phyloP scores from a whole-genome alignment of 805 yeast species.

The Teunomyces funiuensis region DNA sequence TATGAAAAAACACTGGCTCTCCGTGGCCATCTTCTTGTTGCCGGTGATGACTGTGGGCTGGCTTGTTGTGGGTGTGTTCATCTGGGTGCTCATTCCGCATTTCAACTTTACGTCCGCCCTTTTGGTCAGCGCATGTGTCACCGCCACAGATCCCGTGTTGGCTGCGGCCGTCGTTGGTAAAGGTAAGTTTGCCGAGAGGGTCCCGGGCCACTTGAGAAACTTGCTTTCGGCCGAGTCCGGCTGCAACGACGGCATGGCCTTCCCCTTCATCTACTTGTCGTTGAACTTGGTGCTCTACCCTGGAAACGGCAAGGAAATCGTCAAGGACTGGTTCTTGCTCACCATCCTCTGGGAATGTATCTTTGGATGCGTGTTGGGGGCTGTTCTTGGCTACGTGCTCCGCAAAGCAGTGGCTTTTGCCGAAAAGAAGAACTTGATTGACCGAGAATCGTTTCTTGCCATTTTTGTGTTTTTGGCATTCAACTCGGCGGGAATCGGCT shows the following conservation, averaged over 20 bases:
- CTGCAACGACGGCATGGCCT: constrained; percentile 95
- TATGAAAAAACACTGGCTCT: constrained; percentile 79
- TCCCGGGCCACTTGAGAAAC: constrained; percentile 89
- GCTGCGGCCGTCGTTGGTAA: constrained; percentile 96
- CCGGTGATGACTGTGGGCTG: constrained; percentile 93
- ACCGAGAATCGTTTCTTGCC: constrained; percentile 84
- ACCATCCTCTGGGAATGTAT: constrained; percentile 80
- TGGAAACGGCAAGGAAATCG: constrained; percentile 64
- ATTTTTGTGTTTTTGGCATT: constrained; percentile 80
- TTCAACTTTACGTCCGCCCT: constrained; percentile 70
- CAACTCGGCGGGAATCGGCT: constrained; percentile 85
- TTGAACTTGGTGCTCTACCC: constrained; percentile 65
- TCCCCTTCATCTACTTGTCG: constrained; percentile 79
- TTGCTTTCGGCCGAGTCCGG: constrained; percentile 83
- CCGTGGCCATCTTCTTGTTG: constrained; percentile 69
- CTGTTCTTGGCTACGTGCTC: constrained; percentile 66
- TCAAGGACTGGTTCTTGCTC: constrained; percentile 76
- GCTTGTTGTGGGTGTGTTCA: constrained; percentile 76
- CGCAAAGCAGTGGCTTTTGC: constrained; percentile 74
- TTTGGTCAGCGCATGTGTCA: constrained; percentile 80
- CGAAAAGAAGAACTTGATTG: constrained; percentile 66
- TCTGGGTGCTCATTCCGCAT: constrained; percentile 75
- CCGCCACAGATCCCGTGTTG: constrained; percentile 93
- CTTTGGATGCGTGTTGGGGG: constrained; percentile 76
- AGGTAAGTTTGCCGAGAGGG: constrained; percentile 86